Evolutionary conservation across 1,139 yeast species (phyloP).

Genomic region (Magnusiomyces paraingens): DNA sequence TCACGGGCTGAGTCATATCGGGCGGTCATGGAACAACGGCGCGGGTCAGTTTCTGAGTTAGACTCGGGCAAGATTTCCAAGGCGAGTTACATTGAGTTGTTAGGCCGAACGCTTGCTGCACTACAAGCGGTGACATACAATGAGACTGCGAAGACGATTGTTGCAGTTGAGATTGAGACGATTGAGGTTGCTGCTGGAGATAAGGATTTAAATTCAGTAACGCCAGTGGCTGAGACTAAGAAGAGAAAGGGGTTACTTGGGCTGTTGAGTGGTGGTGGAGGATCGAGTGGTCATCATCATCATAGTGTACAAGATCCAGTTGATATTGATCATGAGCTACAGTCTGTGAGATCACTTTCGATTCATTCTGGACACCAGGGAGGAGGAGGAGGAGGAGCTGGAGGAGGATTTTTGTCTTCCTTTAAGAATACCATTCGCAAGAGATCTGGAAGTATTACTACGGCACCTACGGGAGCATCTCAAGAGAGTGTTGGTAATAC

Average conservation of each 20-base stretch:
- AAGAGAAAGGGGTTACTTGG: conserved; percentile 27
- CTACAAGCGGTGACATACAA: conserved; percentile 61
- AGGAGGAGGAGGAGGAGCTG: conserved; percentile 11
- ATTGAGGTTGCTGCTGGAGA: conserved; percentile 84
- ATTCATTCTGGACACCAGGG: background rate
- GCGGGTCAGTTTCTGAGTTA: conserved; percentile 19
- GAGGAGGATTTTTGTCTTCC: conserved; percentile 15
- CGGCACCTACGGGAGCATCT: no score
- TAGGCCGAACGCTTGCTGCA: conserved; percentile 49
- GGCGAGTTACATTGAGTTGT: conserved; percentile 39
- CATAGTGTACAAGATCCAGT: conserved; percentile 9
- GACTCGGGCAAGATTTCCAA: conserved; percentile 20
- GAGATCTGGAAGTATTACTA: conserved; percentile 2
- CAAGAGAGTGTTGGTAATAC: no score
- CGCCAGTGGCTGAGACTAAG: conserved; percentile 30
- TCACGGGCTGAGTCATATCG: conserved; percentile 27
- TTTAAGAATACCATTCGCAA: conserved; percentile 8
- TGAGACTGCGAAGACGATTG: conserved; percentile 65
- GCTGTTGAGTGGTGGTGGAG: conserved; percentile 16
- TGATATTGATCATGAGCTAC: background rate
- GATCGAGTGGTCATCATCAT: conserved; percentile 13
- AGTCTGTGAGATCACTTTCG: background rate
- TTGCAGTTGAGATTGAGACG: conserved; percentile 85
- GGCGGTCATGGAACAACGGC: conserved; percentile 24
- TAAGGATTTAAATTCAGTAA: conserved; percentile 34